Base-by-base conservation (phyloP, 257 asterid species). In the Hygrophila difformis region DNA sequence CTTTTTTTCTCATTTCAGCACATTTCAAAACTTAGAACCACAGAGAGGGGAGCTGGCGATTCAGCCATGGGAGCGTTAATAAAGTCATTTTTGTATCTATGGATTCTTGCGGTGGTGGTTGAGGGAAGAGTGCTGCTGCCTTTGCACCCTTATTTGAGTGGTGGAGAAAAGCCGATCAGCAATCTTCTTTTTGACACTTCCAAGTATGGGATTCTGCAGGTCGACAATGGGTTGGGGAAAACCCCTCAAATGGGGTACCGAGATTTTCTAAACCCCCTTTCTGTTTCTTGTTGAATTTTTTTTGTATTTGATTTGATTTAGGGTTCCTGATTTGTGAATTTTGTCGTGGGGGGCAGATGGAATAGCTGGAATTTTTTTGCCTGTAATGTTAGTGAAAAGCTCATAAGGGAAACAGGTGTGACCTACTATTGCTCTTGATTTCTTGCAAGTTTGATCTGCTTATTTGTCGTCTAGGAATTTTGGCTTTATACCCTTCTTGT, bases 341-440 rank as follows among this genome's bases (percentile, higher is more conserved):
- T n/a, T n/a, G 34, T 8, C 9, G 29, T 28, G 19, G 17, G 22
- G 15, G 23, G 47, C 78, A 83, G 94, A 55, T 83, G 94, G 94
- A 83, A 73, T 55, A 76, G 81, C 77, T 91, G 98, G 98, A 91
- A 86, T 59, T 86, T 71, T 65, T 91, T 86, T 60, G 95, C 84
- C 19, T 91, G 98, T 61, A 59, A 86, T 57, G 86, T 91, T 70
- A 74, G 63, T 59, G 98, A 91, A 65, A 63, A 55, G 18, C 74
- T 86, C 26, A 79, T 91, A 72, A 86, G 44, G 70, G 98, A 82
- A 76, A 91, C 95, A 64, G 98, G 98, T 91, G 67, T 37, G 0
- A 8, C 0, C 4, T 50, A 26, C 44, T 52, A 46, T 39, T 50
- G 31, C 44, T 52, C 47, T 39, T 24, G 26, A 24, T 47, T 33